Evolutionary conservation across 179 eudicot species (phyloP).

Genomic region (Pouteria campechiana): DNA sequence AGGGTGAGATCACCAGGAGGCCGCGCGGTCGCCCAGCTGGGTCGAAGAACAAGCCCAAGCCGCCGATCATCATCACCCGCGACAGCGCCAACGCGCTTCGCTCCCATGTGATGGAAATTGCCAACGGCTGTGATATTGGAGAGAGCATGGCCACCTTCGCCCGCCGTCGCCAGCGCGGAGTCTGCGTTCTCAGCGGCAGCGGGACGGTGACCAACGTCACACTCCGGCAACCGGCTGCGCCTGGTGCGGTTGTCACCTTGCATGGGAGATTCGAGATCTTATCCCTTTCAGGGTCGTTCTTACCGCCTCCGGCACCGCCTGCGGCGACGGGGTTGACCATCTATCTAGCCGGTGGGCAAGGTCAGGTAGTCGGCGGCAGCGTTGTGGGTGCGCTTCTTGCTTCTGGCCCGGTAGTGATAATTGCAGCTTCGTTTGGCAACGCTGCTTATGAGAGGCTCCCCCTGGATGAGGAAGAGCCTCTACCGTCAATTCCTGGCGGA

Average conservation of each 20-base stretch:
- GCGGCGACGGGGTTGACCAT: constrained; percentile 31
- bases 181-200: constrained; percentile 27
- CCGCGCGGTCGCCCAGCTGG: constrained; percentile 27
- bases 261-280: constrained; percentile 38
- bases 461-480: constrained; percentile 19
- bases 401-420: constrained; percentile 31
- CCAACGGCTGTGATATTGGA: constrained; percentile 25
- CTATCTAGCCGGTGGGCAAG: constrained; percentile 34
- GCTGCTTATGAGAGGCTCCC: constrained; percentile 33
- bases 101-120: constrained; percentile 29
- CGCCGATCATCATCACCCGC: constrained; percentile 28
- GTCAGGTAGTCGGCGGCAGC: constrained; percentile 40
- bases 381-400: constrained; percentile 31
- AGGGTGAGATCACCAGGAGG: constrained; percentile 5
- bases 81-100: constrained; percentile 34
- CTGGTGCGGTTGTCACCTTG: constrained; percentile 20
- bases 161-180: constrained; percentile 26
- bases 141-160: constrained; percentile 28
- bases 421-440: constrained; percentile 35
- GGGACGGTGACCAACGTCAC: constrained; percentile 27
- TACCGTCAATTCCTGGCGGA: constrained; percentile 8
- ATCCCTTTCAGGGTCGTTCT: constrained; percentile 24
- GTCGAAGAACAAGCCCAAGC: constrained; percentile 31
- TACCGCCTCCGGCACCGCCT: constrained; percentile 37
- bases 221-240: constrained; percentile 28